Evolutionary conservation across 805 yeast genomes (phyloP).

Genomic region (Kockiozyma suomiensis): DNA sequence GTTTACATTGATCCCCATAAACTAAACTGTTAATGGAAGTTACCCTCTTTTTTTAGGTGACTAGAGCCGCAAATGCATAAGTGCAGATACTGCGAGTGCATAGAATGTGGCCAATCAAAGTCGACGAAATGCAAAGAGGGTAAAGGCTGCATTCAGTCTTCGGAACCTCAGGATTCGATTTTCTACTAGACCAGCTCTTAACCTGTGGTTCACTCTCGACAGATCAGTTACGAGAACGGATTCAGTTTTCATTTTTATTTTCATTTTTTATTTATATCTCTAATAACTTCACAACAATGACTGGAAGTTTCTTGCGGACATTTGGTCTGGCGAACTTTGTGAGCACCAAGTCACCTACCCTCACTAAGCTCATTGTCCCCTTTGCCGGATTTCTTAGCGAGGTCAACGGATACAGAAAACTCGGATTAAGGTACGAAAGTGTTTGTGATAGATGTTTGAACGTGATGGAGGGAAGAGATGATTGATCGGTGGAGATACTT

Average conservation of each 20-base stretch:
- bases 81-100: neutral
- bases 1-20: neutral
- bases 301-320: conserved; percentile 31
- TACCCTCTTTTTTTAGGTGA: neutral
- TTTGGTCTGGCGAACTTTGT: conserved; percentile 23
- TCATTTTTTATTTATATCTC: too few species aligned
- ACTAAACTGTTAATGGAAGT: neutral
- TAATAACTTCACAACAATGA: conserved; percentile 14
- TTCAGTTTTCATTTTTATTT: too few species aligned
- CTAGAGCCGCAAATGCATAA: neutral
- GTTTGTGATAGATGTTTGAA: too few species aligned
- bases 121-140: conserved; percentile 1
- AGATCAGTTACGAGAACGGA: too few species aligned
- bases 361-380: conserved; percentile 77
- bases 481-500: neutral
- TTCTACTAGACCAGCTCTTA: neutral
- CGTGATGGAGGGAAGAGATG: too few species aligned
- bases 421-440: conserved; percentile 70
- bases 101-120: neutral
- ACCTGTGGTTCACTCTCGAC: too few species aligned
- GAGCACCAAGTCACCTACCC: conserved; percentile 57
- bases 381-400: conserved; percentile 72
- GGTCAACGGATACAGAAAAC: conserved; percentile 88
- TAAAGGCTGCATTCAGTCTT: neutral
- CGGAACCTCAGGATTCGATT: conserved; percentile 1